Base-by-base conservation (phyloP, 352 stramenopile genomes). In the Phytophthora chlamydospora region DNA sequence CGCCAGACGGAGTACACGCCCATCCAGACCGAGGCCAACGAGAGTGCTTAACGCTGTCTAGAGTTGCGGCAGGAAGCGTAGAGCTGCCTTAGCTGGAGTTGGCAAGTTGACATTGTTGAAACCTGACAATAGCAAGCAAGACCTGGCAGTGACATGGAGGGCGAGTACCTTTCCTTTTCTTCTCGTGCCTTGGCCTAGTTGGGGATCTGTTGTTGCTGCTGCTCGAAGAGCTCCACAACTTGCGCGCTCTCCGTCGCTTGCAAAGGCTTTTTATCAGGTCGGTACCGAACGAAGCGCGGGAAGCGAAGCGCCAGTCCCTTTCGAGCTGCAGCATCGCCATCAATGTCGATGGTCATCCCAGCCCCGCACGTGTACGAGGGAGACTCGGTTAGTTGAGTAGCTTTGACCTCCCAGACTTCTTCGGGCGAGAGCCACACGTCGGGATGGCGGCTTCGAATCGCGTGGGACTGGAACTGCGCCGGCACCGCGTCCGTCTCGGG, bases 351-450 rank as follows among this genome's bases (percentile, higher is more conserved):
- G 42, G 27, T 6, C 8, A 44, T 17, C 1, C 32, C 52, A 68
- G 35, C 75, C 51, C n/a, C 97, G 9, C 93, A 97, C 31, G 85
- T 97, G 76, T 99, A 98, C 14, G 93, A 89, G 44, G 89, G 90
- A 8, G 96, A 99, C 52, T 97, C 91, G 4, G 91, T 99, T 43
- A 99, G 75, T 73, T 99, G 98, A 9, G 98, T 98, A 10, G 97
- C 97, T 67, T 98, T 98, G 33, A 99, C 95, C 73, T 99, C 98
- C 97, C 97, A 99, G 13, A 99, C 97, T 66, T 98, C 83, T 2
- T 62, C 77, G 2, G 96, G 87, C 12, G 89, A 77, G 39, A 99
- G 95, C 97, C 97, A 99, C 46, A 97, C 85, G 58, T 98, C 91
- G 2, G 91, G 89, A 46, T 82, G 73, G n/a, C 68, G 74, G 53